A percentile compares a stretch with the other conserved stretches of the same genome.
These are phyloP conservation scores for Sordariomycetes sp. DNA, from an alignment of 2,329 filamentous ascomycete genomes.

Conservation along the genomic window DNA sequence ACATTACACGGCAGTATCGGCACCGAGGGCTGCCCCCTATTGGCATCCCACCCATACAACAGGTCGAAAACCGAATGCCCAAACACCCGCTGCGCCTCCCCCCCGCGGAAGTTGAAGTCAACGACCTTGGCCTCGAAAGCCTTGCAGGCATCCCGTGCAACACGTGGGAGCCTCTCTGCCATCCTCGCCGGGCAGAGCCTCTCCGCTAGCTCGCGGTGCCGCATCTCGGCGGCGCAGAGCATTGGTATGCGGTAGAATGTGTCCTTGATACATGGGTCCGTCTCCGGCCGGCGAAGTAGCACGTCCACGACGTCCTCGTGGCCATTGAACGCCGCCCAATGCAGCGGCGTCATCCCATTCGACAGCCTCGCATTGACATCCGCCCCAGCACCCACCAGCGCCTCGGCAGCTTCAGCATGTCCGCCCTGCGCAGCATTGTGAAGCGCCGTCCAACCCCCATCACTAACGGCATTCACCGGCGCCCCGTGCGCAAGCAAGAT, in stretches of 20 bases:
- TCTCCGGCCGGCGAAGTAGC: background rate
- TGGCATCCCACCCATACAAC: background rate
- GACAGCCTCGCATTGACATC: conserved; percentile 14
- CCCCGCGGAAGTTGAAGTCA: conserved; percentile 4
- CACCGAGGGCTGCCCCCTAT: background rate
- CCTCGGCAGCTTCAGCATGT: conserved; percentile 3
- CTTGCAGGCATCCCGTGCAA: conserved; percentile 1
- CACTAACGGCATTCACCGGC: background rate
- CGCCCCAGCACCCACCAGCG: conserved; percentile 15
- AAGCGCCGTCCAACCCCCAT: conserved; percentile 5
- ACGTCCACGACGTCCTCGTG: conserved; percentile 16
- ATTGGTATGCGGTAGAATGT: conserved; percentile 2
- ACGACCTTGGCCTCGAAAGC: conserved; percentile 1
- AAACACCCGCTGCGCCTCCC: conserved; percentile 1
- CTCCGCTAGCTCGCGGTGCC: conserved; percentile 1
- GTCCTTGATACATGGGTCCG: conserved; percentile 2
- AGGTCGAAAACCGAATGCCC: conserved; percentile 3
- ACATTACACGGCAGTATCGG: conserved; percentile 2
- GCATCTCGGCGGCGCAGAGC: conserved; percentile 2
- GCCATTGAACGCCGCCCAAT: conserved; percentile 17
- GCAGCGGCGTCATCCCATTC: conserved; percentile 17
- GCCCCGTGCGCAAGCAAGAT: conserved; percentile 6
- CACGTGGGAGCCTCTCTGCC: background rate
- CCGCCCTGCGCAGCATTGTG: conserved; percentile 5
- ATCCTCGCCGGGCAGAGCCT: background rate